A percentile compares a stretch with the other conserved stretches of the same genome.
Evolutionary conservation across 805 yeast species (phyloP).

Genomic region (Nakazawaea wyomingensis): DNA sequence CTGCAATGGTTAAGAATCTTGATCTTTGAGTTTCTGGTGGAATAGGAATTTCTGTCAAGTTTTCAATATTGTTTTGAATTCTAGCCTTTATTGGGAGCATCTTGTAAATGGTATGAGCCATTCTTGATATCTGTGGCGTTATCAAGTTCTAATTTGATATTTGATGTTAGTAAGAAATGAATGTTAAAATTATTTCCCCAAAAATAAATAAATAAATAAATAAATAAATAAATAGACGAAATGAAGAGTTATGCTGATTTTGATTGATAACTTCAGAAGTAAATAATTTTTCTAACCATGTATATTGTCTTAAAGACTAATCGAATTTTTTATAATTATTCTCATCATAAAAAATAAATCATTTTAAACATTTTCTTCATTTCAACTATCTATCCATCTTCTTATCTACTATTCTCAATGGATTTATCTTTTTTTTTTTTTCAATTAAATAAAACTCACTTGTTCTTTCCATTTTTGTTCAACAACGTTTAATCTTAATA

Average conservation of each 20-base stretch:
- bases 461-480: slow-evolving; percentile 56
- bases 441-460: slow-evolving; percentile 40
- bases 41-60: slow-evolving; percentile 89
- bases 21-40: slow-evolving; percentile 79
- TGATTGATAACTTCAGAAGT: too few relatives aligned
- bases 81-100: slow-evolving; percentile 75
- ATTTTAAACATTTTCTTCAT: too few relatives aligned
- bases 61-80: slow-evolving; percentile 46
- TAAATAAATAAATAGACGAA: too few relatives aligned
- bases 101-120: slow-evolving; percentile 59
- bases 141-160: slow-evolving; percentile 44
- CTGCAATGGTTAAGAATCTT: slow-evolving; percentile 84
- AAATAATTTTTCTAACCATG: slow-evolving; percentile 49
- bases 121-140: slow-evolving; percentile 49
- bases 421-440: background rate
- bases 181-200: too few relatives aligned
- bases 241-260: too few relatives aligned
- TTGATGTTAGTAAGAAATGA: slow-evolving; percentile 35
- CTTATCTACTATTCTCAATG: too few relatives aligned
- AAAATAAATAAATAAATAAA: too few relatives aligned
- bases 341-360: slow-evolving; percentile 53
- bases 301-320: slow-evolving; percentile 72
- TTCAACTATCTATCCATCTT: too few relatives aligned
- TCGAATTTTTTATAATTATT: slow-evolving; percentile 44
- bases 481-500: slow-evolving; percentile 59